Base-by-base conservation (phyloP, 2,329 filamentous ascomycete genomes). In the Cladosporium sphaerospermum region DNA sequence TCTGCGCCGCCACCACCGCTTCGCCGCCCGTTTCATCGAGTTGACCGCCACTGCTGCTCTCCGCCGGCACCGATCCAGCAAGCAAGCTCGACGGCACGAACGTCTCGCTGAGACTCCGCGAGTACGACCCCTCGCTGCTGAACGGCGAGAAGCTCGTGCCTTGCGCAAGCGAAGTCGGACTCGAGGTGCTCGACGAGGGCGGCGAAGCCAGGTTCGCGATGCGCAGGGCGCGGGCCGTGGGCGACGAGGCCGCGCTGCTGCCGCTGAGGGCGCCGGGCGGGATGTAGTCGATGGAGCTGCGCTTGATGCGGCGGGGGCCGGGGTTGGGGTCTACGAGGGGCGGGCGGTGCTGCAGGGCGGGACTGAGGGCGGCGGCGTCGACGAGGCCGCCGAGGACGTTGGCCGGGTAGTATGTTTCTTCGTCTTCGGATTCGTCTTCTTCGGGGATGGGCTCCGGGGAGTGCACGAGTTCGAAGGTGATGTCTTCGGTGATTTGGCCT, bases 361-460 rank as follows among this genome's bases (percentile, higher is more conserved):
- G 40, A 18, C 41, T 44, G 16, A 51, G 33, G 3, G 16, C 16
- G 31, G n/a, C 32, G 18, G 48, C 40, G 2, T 51, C 48, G 32
- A 51, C 48, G 11, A 51, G 31, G 18, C 48, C 48, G 18, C 48
- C 48, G 8, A 44, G n/a, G 40, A 44, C 32, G 18, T 51, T 44
- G 31, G 40, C 33, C 6, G 48, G 40, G 10, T 44, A 36, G 18
- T 37, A 13, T 16, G 19, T 5, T 23, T 44, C 28, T n/a, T 28
- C 31, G 28, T 43, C 32, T 19, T 49, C 46, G 10, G 31, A 34
- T 33, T 44, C 48, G 32, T 37, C 40, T 39, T 51, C 32, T n/a
- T 36, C 31, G 4, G n/a, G 16, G 32, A 33, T 44, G 4, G 23
- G 19, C 42, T 51, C 48, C 1, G 48, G 48, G 37, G 48, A 51